Base-by-base conservation (phyloP, 176 grass and related monocot species). In the Musa itinerans region DNA sequence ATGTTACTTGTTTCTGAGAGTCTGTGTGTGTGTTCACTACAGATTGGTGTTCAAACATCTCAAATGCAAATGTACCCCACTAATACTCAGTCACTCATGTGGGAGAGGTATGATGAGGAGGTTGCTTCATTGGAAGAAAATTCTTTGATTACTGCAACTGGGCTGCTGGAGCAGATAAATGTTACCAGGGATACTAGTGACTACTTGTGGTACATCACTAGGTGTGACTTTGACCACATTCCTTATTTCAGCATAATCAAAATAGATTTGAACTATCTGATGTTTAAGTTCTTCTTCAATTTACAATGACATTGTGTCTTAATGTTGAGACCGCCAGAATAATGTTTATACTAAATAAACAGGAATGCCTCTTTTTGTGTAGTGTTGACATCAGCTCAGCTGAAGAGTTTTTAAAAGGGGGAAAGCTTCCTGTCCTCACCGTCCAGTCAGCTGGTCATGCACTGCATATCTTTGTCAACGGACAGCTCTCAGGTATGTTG, bases 31-130 rank as follows among this genome's bases (percentile, higher is more conserved):
- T 67, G 69, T 54, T 22, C 71, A 48, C 53, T 34, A 62, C 68
- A 99, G 90, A 83, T 99, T 80, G 95, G 95, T 58, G 89, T 90
- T 82, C 95, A 99, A 80, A 99, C 95, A 78, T 92, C 88, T 81
- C 90, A 99, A 73, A 91, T 99, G 88, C 91, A 99, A 87, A 99
- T 99, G 95, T 87, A 85, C 83, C 73, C 81, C 54, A 74, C 76
- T 72, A 84, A 80, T 51, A 66, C 75, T 67, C 84, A 85, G 17
- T 77, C 86, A 71, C 89, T 98, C 71, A 81, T 91, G 75, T 99
- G 88, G 88, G 95, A 87, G 76, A 86, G 80, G 78, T 99, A 94
- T 51, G 86, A 94, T 77, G 95, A 99, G 71, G 90, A 99, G 62
- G 78, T 92, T 74, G 53, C 79, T 75, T 94, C 95, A 56, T 65